A percentile compares a stretch with the other conserved stretches of the same genome.
phyloP scores from a whole-genome alignment of 2,329 filamentous ascomycete genomes.

The Penicillium oxalicum region DNA sequence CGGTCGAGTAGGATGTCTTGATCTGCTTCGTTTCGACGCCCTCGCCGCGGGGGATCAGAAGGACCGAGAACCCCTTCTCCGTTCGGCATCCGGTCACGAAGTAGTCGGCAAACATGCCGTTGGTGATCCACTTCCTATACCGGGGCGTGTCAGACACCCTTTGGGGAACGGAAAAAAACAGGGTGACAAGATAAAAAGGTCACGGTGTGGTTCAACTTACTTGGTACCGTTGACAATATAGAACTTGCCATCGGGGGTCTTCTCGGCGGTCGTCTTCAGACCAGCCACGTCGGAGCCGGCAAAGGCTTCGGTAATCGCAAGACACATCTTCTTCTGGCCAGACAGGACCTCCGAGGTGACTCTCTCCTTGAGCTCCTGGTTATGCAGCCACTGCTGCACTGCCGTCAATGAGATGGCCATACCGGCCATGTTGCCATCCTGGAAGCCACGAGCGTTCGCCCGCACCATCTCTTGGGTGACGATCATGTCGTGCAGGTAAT shows the following conservation, averaged over 20 bases:
- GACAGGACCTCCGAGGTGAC: slow-evolving; percentile 67
- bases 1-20: slow-evolving; percentile 64
- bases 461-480: slow-evolving; percentile 67
- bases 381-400: slow-evolving; percentile 69
- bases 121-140: slow-evolving; percentile 79
- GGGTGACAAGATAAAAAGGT: no score
- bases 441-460: slow-evolving; percentile 69
- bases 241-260: slow-evolving; percentile 67
- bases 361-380: slow-evolving; percentile 59
- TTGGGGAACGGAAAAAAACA: no score
- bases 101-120: slow-evolving; percentile 74
- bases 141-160: no score
- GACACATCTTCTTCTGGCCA: slow-evolving; percentile 80
- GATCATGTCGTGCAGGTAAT: slow-evolving; percentile 81
- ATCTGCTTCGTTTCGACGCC: slow-evolving; percentile 60
- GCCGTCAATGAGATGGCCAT: slow-evolving; percentile 79
- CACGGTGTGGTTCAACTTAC: slow-evolving; percentile 13
- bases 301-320: slow-evolving; percentile 85
- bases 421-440: slow-evolving; percentile 80
- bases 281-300: slow-evolving; percentile 77
- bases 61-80: slow-evolving; percentile 69
- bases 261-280: slow-evolving; percentile 69
- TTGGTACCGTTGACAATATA: slow-evolving; percentile 52
- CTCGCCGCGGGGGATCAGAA: slow-evolving; percentile 68
- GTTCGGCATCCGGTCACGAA: slow-evolving; percentile 77